Base-by-base conservation (phyloP, 2,329 filamentous ascomycete species). In the Colletotrichum siamense region DNA sequence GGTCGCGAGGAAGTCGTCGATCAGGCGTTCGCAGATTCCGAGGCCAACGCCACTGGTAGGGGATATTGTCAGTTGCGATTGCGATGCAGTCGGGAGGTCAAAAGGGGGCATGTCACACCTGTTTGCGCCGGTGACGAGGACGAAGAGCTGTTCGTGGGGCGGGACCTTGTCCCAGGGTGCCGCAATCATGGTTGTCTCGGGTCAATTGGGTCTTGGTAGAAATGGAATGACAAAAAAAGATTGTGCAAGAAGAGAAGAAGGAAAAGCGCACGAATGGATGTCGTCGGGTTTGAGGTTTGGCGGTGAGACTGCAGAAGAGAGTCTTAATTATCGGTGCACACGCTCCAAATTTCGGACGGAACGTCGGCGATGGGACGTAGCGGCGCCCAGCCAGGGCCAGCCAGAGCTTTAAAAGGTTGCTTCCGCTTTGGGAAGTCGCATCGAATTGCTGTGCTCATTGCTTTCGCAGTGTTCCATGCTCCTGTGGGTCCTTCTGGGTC, bases 81-180 rank as follows among this genome's bases (percentile, higher is more conserved):
- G 24, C 24, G 22, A 36, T 49, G 18, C 63, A 68, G 24, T 52
- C 24, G 34, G 57, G 68, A 73, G 52, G 22, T 6, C 10, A 39
- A 30, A 55, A 34, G 44, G 49, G 36, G 36, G 39, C 1, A 30
- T 39, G 59, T 73, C 89, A 52, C 44, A 96, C 95, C 95, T 96
- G 85, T 98, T 98, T 44, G 95, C 95, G 69, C 95, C 95, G 1
- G 95, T 98, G 55, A 98, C 91, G 52, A 98, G 88, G 10, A 95
- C 92, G 82, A 92, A 92, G 63, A 89, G 84, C 80, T 91, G 90
- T 76, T 90, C 86, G 36, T 86, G 79, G 32, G 78, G 74, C 3
- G 83, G 79, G 16, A 80, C 79, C 9, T 70, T 74, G n/a, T 84
- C 83, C 85, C 85, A 86, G 10, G 85, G 84, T 5, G 83, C 81